Evolutionary conservation across 345 rosid species (phyloP), one percentile per base, ranked within the genome.

Genomic region (Aegle marmelos): DNA sequence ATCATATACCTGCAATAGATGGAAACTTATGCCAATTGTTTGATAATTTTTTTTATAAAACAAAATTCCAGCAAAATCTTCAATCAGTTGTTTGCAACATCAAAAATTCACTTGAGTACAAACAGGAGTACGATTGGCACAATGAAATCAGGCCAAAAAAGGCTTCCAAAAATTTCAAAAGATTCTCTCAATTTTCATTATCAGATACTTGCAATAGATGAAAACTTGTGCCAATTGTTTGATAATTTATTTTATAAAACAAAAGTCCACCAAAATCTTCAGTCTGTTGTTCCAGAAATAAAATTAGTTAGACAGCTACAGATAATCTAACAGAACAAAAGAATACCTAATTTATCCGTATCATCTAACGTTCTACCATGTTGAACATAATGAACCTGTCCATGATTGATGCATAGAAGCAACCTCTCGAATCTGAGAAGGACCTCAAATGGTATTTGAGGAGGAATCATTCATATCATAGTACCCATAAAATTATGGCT

Each of bases 301-400:
- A 1, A 53, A 76, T 24, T 62, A 33, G 37, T 24, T 27, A 2
- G 41, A 59, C 60, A 5, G 59, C 41, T 17, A 65, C 31, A 65
- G 34, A 65, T 17, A 66, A 34, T 9, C 56, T 31, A n/a, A 62
- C 39, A 45, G 36, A n/a, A 27, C 25, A 56, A 53, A 64, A 53
- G 33, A 57, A 22, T 65, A 48, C 33, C 60, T 13, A 45, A 69
- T 66, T 2, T 50, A 34, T 69, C 58, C 41, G 68, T 50, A 76
- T 62, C 70, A 73, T 71, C 62, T 70, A 13, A 39, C 70, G 58
- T 73, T 34, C 70, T 50, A 70, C 48, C 30, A 24, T 27, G 27
- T 3, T 45, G 53, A 58, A 68, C 9, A 57, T 34, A 37, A 37
- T 27, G 30, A 8, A 31, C 2, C 72, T n/a, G 37, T 56, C 56